A percentile compares a stretch with the other conserved stretches of the same genome.
Evolutionary conservation across 169 alveolate genomes (phyloP).

Genomic region (Plasmodium billcollinsi): DNA sequence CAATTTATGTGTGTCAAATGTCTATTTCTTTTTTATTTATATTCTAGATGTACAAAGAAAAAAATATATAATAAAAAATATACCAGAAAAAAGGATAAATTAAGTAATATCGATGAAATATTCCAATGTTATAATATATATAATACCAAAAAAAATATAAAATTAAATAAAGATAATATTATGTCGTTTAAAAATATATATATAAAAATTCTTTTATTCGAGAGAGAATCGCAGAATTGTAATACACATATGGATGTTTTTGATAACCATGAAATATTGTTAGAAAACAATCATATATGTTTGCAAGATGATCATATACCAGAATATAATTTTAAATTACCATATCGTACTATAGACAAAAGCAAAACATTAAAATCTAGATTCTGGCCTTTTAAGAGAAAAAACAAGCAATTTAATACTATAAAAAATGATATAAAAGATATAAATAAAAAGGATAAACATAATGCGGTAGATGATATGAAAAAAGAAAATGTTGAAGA

Average conservation of each 20-base stretch:
- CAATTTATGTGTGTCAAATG: slow-evolving; percentile 72
- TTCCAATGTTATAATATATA: not conserved
- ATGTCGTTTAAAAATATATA: slow-evolving; percentile 19
- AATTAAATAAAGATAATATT: not conserved
- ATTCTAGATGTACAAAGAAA: slow-evolving; percentile 33
- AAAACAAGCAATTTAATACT: not conserved
- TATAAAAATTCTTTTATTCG: slow-evolving; percentile 64
- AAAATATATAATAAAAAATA: not conserved
- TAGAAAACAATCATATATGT: slow-evolving; percentile 34
- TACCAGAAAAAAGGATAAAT: not conserved
- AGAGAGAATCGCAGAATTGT: slow-evolving; percentile 25
- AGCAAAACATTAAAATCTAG: not conserved
- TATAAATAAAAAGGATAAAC: not conserved
- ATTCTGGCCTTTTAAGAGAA: slow-evolving; percentile 13
- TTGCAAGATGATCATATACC: slow-evolving; percentile 32
- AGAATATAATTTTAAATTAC: slow-evolving; percentile 43
- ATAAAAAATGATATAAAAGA: not conserved
- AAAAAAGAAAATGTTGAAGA: slow-evolving; percentile 8
- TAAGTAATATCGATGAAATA: not conserved
- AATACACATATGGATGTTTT: slow-evolving; percentile 5
- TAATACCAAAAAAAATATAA: not conserved
- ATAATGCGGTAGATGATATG: not conserved
- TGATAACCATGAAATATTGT: slow-evolving; percentile 31
- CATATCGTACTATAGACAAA: slow-evolving; percentile 19
- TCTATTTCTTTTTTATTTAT: slow-evolving; percentile 60